Conservation (phyloP, 2,329 filamentous ascomycete genomes). For the Diplodia mutila region DNA sequence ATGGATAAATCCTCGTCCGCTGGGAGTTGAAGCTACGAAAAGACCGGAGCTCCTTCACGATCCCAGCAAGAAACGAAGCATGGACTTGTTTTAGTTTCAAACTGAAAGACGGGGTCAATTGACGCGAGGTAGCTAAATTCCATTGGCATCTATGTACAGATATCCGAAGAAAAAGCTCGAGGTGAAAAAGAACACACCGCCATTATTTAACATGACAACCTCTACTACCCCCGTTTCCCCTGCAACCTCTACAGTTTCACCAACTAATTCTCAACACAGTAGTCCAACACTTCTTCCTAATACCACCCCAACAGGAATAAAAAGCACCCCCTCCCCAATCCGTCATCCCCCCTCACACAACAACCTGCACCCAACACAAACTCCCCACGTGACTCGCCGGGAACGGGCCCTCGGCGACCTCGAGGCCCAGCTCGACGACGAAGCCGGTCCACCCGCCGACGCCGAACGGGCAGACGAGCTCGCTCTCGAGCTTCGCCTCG, state of each 20-base stretch:
- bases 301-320: neutral
- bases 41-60: no score
- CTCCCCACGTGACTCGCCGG: slow-evolving; percentile 3
- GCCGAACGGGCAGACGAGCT: slow-evolving; percentile 16
- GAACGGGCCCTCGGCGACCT: slow-evolving; percentile 18
- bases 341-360: neutral
- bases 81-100: no score
- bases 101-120: neutral
- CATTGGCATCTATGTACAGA: neutral
- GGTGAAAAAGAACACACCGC: neutral
- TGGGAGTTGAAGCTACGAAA: no score
- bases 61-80: no score
- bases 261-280: no score
- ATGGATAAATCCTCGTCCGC: no score
- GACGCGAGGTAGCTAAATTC: neutral
- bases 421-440: slow-evolving; percentile 11
- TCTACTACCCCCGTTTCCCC: neutral
- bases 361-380: slow-evolving; percentile 19
- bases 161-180: neutral
- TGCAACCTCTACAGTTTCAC: no score
- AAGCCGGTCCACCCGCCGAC: slow-evolving; percentile 1
- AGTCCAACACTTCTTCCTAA: neutral
- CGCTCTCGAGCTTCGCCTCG: slow-evolving; percentile 1
- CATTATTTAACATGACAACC: neutral
- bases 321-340: neutral